Conservation (phyloP, 768 basidiomycete species). For the Boletus edulis region DNA sequence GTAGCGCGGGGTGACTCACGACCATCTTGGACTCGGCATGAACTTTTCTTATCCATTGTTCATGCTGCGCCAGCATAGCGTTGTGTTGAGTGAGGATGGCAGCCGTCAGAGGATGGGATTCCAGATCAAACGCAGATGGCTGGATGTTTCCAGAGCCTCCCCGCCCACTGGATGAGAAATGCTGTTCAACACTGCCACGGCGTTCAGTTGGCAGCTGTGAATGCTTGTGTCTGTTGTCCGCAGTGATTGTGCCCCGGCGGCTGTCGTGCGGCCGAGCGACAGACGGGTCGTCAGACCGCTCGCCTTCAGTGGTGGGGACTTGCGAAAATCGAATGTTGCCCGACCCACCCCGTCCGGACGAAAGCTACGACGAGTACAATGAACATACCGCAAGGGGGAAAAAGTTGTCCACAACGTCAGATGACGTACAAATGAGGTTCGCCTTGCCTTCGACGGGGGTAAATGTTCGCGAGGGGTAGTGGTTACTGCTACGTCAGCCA, state of each 20-base stretch:
- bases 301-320: not conserved
- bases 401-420: not conserved
- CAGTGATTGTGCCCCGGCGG: not conserved
- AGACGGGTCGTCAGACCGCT: not conserved
- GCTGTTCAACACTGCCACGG: not conserved
- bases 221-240: not conserved
- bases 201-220: not conserved
- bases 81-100: conserved; percentile 21
- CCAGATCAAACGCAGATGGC: not conserved
- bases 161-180: conserved; percentile 23
- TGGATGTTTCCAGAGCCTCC: conserved; percentile 28
- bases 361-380: conserved; percentile 7
- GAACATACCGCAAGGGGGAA: not conserved
- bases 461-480: not conserved
- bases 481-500: conserved; percentile 9
- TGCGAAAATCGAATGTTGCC: conserved; percentile 15
- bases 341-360: conserved; percentile 24
- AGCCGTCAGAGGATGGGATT: conserved; percentile 23
- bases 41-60: conserved; percentile 10
- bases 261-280: not conserved
- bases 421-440: conserved; percentile 15
- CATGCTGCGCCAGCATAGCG: conserved; percentile 12
- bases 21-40: conserved; percentile 15
- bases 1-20: conserved; percentile 12
- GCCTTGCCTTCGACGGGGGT: conserved; percentile 2